Base-by-base conservation (phyloP, 2,329 filamentous ascomycete species). In the Talaromyces sp. region DNA sequence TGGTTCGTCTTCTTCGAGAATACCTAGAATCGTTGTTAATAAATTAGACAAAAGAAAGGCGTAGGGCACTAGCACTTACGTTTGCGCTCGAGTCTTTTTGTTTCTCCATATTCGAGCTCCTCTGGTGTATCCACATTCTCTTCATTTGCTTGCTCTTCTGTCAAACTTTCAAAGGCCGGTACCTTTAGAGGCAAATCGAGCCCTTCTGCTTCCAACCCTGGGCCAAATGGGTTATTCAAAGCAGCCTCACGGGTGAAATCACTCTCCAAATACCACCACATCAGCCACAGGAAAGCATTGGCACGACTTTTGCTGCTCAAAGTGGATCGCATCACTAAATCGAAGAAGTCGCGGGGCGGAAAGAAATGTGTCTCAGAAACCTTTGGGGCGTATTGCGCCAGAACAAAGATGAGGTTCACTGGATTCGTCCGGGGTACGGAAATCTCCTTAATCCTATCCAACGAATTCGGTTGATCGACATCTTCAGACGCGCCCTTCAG, bases 181-280 rank as follows among this genome's bases (percentile, higher is more conserved):
- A 80, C 76, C 56, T 80, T 77, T 45, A 77, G 64, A 17, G 77
- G 77, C 40, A 79, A 58, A 5, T 69, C 74, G 4, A 71, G 67
- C 9, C 70, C 74, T 47, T 78, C 73, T 24, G 73, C 75, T 43
- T 75, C 72, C 33, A 73, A 56, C 13, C 77, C 77, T 2, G 74
- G 71, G 0, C 94, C 94, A 65, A 97, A 99, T 0, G 94, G 94
- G 66, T 99, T 99, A 63, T 90, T 87, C 43, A 90, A 82, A 40
- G 91, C 93, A 51, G 90, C 91, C 65, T 96, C 90, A 63, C 88
- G 86, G 0, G 90, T 90, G 63, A 97, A 97, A 70, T 97, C 91
- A 24, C 92, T 96, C 71, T 99, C 94, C 16, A 99, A 82, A 68
- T 99, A 97, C 80, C 94, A 97, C 94, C 94, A 99, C 86, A 99